Percentiles rank a stretch among this genome's conserved stretches.
Evolutionary conservation across 345 rosid genomes (phyloP).

Genomic region (Melaleuca alternifolia): DNA sequence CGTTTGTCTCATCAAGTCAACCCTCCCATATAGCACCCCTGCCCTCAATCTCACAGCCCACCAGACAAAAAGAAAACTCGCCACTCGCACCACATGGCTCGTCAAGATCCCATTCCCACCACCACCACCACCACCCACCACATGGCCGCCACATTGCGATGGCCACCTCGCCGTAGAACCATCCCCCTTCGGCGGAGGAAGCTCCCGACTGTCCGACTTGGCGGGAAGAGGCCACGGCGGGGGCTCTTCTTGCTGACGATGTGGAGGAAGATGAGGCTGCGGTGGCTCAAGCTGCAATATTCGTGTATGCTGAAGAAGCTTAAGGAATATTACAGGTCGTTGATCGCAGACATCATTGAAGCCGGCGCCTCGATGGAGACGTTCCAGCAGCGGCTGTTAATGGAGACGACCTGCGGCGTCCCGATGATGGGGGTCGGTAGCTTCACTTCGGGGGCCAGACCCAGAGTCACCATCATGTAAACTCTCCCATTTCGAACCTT

Average conservation of each 20-base stretch:
- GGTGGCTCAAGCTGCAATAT: slow-evolving; percentile 48
- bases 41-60: background rate
- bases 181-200: slow-evolving; percentile 35
- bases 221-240: slow-evolving; percentile 27
- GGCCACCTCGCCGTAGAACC: slow-evolving; percentile 16
- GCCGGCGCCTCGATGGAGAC: slow-evolving; percentile 28
- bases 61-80: background rate
- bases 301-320: slow-evolving; percentile 34
- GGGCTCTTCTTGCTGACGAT: slow-evolving; percentile 21
- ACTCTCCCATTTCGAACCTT: background rate
- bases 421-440: slow-evolving; percentile 40
- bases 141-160: slow-evolving; percentile 2
- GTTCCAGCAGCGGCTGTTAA: slow-evolving; percentile 40
- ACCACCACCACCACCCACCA: background rate
- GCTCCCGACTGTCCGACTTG: slow-evolving; percentile 42
- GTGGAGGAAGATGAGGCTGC: slow-evolving; percentile 34
- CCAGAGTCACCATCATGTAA: slow-evolving; percentile 15
- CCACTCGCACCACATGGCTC: background rate
- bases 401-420: slow-evolving; percentile 49
- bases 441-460: slow-evolving; percentile 16
- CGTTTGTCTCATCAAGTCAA: background rate
- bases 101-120: background rate
- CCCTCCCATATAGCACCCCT: background rate
- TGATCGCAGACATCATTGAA: slow-evolving; percentile 35
- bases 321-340: slow-evolving; percentile 31